Evolutionary conservation across 2,329 filamentous ascomycete species (phyloP).

Genomic region (Ceratocystis harringtonii): DNA sequence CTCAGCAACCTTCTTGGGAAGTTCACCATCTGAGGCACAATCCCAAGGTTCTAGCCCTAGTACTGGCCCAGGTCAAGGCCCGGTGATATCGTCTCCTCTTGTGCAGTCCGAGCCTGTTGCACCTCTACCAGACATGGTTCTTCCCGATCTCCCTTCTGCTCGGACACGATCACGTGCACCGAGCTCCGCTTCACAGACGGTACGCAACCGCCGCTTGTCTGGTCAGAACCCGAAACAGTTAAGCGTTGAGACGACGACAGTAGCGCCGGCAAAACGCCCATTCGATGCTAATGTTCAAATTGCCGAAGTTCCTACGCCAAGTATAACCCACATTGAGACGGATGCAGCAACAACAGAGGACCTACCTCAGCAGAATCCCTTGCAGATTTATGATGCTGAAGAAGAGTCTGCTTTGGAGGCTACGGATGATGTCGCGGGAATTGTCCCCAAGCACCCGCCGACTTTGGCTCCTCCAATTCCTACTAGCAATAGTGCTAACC

Average conservation of each 20-base stretch:
- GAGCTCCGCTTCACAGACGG: conserved; percentile 29
- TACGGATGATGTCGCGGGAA: conserved; percentile 2
- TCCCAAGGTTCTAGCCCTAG: background rate
- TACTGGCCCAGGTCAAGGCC: background rate
- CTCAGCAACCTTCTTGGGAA: conserved; percentile 10
- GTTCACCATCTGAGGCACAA: conserved; percentile 1
- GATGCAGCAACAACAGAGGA: background rate
- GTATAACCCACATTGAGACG: background rate
- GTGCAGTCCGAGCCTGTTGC: background rate
- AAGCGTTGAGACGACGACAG: conserved; percentile 60
- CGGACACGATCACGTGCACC: conserved; percentile 9
- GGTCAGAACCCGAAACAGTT: conserved; percentile 67
- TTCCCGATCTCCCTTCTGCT: conserved; percentile 2
- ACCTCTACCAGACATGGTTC: conserved; percentile 1
- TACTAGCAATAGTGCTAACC: background rate
- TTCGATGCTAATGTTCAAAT: conserved; percentile 19
- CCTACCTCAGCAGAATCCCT: background rate
- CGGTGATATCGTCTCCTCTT: background rate
- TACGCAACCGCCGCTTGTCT: conserved; percentile 64
- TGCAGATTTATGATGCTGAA: conserved; percentile 7
- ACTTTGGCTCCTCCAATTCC: conserved; percentile 12
- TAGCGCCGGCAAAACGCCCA: background rate
- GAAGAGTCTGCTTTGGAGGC: background rate
- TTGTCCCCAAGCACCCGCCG: conserved; percentile 11
- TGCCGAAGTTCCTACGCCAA: conserved; percentile 8